A percentile compares a stretch with the other conserved stretches of the same genome.
Conservation (phyloP, 1,139 yeast genomes). For the Taphrina pruni region DNA sequence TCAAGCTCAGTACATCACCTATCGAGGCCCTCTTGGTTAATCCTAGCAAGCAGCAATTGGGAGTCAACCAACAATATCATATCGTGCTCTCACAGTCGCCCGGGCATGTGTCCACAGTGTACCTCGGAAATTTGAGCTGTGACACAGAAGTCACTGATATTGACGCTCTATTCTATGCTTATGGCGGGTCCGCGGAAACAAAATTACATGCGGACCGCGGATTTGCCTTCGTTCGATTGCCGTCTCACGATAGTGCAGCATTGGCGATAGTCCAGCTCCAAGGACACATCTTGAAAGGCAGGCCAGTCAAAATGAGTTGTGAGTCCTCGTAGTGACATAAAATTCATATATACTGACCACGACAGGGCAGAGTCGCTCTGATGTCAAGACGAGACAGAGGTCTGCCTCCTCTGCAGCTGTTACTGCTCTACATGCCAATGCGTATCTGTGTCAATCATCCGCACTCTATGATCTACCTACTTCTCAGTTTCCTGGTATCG, state of each 20-base stretch:
- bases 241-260: conserved; percentile 86
- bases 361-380: conserved; percentile 2
- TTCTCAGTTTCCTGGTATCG: background rate
- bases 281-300: conserved; percentile 76
- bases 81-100: conserved; percentile 26
- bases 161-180: conserved; percentile 75
- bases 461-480: background rate
- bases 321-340: background rate
- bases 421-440: background rate
- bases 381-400: conserved; percentile 3
- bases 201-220: conserved; percentile 81
- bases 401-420: background rate
- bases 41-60: conserved; percentile 9
- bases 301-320: conserved; percentile 82
- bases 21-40: background rate
- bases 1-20: conserved; percentile 53
- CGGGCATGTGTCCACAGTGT: conserved; percentile 68
- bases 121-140: conserved; percentile 83
- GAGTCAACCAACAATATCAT: conserved; percentile 3
- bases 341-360: background rate
- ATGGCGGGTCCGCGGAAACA: conserved; percentile 82
- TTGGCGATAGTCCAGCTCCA: conserved; percentile 80
- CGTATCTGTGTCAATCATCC: background rate
- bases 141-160: conserved; percentile 74
- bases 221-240: conserved; percentile 85